Evolutionary conservation across 225 moss, liverwort and hornwort species (phyloP).

Genomic region (Ulota crispa): DNA sequence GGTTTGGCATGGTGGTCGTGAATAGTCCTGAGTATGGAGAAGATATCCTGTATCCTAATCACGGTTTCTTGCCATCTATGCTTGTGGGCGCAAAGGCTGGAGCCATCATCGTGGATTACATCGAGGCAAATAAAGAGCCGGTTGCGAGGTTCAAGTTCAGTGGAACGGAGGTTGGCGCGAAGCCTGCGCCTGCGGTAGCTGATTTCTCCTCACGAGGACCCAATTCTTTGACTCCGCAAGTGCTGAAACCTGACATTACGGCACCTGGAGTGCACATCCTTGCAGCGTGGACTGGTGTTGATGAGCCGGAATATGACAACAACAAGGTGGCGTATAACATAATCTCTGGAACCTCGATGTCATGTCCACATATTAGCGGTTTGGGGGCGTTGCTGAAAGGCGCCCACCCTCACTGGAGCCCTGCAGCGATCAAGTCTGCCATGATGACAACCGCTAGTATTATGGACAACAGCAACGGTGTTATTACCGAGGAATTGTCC

Average conservation of each 20-base stretch:
- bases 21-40: slow-evolving; percentile 20
- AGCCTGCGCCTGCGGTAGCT: slow-evolving; percentile 60
- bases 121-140: slow-evolving; percentile 30
- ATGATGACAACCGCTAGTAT: slow-evolving; percentile 49
- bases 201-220: slow-evolving; percentile 76
- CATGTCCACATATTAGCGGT: slow-evolving; percentile 52
- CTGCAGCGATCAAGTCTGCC: slow-evolving; percentile 60
- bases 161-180: slow-evolving; percentile 46
- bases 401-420: slow-evolving; percentile 48
- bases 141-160: slow-evolving; percentile 44
- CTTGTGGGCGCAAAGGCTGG: slow-evolving; percentile 36
- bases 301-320: slow-evolving; percentile 22
- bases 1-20: slow-evolving; percentile 35
- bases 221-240: slow-evolving; percentile 18
- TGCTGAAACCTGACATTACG: slow-evolving; percentile 59
- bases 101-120: slow-evolving; percentile 36
- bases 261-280: slow-evolving; percentile 68
- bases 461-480: slow-evolving; percentile 24
- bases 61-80: slow-evolving; percentile 57
- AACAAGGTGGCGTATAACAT: slow-evolving; percentile 28
- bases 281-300: slow-evolving; percentile 52
- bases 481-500: slow-evolving; percentile 20
- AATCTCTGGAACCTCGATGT: slow-evolving; percentile 62
- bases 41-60: slow-evolving; percentile 31
- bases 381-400: slow-evolving; percentile 43